Evolutionary conservation across 2,329 filamentous ascomycete genomes (phyloP).

Genomic region (Stachybotrys echinatus): DNA sequence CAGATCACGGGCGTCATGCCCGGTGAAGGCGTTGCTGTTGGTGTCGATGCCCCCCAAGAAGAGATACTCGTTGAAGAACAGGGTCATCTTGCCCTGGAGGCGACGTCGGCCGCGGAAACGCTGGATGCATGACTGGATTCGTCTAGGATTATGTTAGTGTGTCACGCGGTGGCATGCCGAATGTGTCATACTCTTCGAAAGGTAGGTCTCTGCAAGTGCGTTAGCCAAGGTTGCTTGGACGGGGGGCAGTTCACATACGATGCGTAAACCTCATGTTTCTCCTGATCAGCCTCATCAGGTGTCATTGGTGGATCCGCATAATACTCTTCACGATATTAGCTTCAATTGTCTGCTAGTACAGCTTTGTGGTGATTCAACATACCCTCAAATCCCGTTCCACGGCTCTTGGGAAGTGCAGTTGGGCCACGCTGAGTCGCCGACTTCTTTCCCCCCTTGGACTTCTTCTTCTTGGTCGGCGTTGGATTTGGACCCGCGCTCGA

Average conservation of each 20-base stretch:
- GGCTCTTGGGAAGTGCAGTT: conserved; percentile 34
- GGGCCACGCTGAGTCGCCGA: conserved; percentile 24
- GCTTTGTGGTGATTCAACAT: too few relatives aligned
- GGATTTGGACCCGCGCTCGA: neutral
- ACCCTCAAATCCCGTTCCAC: conserved; percentile 67
- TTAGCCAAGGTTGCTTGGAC: conserved; percentile 11
- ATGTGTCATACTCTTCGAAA: conserved; percentile 47
- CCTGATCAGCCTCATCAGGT: conserved; percentile 59
- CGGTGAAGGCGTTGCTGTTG: conserved; percentile 50
- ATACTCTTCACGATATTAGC: conserved; percentile 44
- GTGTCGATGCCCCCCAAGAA: conserved; percentile 75
- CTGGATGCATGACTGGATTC: conserved; percentile 80
- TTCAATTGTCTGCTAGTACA: too few relatives aligned
- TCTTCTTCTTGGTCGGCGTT: conserved; percentile 8
- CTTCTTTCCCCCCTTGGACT: conserved; percentile 13
- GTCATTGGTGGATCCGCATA: conserved; percentile 77
- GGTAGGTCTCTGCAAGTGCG: conserved; percentile 34
- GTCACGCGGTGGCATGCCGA: neutral
- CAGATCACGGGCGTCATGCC: conserved; percentile 52
- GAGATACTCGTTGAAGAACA: conserved; percentile 75
- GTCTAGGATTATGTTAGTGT: conserved; percentile 38
- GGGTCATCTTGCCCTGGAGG: conserved; percentile 55
- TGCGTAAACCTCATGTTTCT: conserved; percentile 61
- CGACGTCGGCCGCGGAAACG: conserved; percentile 75
- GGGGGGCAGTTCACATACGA: conserved; percentile 36